phyloP scores from a whole-genome alignment of 306 rosid species.

The Cucumis cinereus region DNA sequence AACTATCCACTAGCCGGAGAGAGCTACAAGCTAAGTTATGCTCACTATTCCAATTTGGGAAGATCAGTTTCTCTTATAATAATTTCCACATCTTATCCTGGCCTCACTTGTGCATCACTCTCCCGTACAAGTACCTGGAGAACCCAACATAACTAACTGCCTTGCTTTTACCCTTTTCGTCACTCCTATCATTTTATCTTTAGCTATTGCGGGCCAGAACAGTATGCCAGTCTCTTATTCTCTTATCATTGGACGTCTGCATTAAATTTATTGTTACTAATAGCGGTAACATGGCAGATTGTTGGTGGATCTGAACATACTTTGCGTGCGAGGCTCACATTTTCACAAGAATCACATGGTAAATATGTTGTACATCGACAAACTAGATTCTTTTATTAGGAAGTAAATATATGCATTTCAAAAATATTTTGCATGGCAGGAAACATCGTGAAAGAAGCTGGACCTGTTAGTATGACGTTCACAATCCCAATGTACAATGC shows the following conservation, averaged over 20 bases:
- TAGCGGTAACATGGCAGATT: conserved; percentile 35
- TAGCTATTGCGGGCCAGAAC: background rate
- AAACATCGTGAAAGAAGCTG: conserved; percentile 85
- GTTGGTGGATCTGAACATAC: conserved; percentile 95
- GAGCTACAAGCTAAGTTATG: background rate
- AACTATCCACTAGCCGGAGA: background rate
- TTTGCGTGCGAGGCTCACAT: conserved; percentile 67
- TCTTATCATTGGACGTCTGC: conserved; percentile 3
- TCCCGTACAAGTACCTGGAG: background rate
- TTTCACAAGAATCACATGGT: conserved; percentile 81
- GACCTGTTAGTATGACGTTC: conserved; percentile 93
- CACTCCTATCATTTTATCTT: background rate
- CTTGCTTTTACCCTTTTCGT: background rate
- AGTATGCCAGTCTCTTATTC: background rate
- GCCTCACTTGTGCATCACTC: background rate
- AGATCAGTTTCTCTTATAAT: background rate
- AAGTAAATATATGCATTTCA: background rate
- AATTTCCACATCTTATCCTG: background rate
- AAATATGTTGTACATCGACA: conserved; percentile 1
- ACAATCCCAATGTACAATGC: conserved; percentile 80
- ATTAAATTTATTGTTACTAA: conserved; percentile 11
- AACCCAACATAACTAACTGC: background rate
- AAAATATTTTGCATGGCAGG: conserved; percentile 31
- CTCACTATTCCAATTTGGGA: background rate
- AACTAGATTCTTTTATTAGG: background rate